Conservation (phyloP, 2,329 filamentous ascomycete species). For the Trematosphaeria pertusa region DNA sequence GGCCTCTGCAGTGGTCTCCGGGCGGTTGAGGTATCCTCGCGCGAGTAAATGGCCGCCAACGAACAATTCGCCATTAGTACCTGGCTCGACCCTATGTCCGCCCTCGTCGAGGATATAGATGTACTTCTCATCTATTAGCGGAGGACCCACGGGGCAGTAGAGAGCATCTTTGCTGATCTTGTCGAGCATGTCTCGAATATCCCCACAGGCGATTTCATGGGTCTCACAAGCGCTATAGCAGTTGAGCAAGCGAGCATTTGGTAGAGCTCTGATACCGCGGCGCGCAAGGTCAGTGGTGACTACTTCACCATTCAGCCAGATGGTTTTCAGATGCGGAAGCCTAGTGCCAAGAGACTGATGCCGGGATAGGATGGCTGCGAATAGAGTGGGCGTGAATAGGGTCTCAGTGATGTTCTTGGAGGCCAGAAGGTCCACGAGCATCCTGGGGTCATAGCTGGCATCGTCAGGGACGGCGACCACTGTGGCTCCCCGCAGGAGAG, state of each 20-base stretch:
- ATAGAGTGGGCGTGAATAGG: conserved; percentile 81
- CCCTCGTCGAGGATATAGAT: conserved; percentile 76
- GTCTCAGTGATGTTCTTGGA: conserved; percentile 76
- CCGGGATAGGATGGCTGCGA: conserved; percentile 75
- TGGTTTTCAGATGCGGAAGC: conserved; percentile 70
- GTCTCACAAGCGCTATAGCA: conserved; percentile 86
- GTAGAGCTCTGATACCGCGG: conserved; percentile 71
- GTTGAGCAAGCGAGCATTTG: conserved; percentile 74
- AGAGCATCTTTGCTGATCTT: conserved; percentile 62
- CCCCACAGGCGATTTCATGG: conserved; percentile 79
- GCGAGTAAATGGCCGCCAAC: conserved; percentile 77
- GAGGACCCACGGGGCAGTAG: conserved; percentile 77
- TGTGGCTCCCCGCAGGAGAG: conserved; percentile 76
- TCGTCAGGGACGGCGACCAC: conserved; percentile 78
- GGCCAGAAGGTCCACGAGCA: conserved; percentile 73
- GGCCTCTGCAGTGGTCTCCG: conserved; percentile 75
- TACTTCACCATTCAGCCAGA: conserved; percentile 85
- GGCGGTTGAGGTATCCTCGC: conserved; percentile 79
- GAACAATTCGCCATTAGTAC: conserved; percentile 74
- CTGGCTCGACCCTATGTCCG: conserved; percentile 66
- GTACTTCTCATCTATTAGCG: conserved; percentile 68
- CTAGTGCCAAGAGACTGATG: conserved; percentile 69
- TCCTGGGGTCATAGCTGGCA: conserved; percentile 77
- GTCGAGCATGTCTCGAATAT: conserved; percentile 71
- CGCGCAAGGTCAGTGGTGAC: conserved; percentile 79